Conservation (phyloP, 2,329 filamentous ascomycete genomes). For the Orbilia oligospora region DNA sequence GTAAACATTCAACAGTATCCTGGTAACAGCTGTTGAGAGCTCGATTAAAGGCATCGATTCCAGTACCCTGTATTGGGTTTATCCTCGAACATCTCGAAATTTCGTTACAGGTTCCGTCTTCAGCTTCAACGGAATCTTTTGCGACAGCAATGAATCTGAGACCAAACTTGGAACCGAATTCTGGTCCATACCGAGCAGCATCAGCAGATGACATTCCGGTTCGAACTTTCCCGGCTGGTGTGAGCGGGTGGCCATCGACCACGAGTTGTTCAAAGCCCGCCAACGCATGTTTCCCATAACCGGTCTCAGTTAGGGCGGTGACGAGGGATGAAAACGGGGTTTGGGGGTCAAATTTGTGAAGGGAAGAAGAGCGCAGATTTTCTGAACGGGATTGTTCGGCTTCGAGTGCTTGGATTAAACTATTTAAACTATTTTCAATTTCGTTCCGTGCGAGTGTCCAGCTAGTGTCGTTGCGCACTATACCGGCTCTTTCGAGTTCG, state of each 20-base stretch:
- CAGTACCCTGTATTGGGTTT: conserved; percentile 11
- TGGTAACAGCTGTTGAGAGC: background rate
- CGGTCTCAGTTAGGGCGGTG: conserved; percentile 5
- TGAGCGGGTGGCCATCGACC: conserved; percentile 41
- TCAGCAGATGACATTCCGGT: conserved; percentile 34
- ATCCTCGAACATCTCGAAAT: background rate
- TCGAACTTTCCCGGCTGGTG: conserved; percentile 30
- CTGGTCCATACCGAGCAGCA: conserved; percentile 35
- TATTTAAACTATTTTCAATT: conserved; percentile 33
- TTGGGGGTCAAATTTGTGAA: background rate
- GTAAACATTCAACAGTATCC: conserved; percentile 6
- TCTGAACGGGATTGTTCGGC: conserved; percentile 26
- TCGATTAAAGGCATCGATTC: conserved; percentile 10
- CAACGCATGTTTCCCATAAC: conserved; percentile 43
- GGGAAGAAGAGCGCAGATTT: background rate
- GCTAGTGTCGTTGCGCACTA: conserved; percentile 11
- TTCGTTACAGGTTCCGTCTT: conserved; percentile 14
- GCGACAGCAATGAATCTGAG: conserved; percentile 35
- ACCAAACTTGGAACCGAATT: conserved; percentile 26
- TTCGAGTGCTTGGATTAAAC: conserved; percentile 12
- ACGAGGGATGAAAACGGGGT: conserved; percentile 42
- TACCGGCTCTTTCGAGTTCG: conserved; percentile 12
- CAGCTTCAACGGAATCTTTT: conserved; percentile 24
- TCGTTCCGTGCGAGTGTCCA: conserved; percentile 30
- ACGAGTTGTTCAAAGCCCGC: conserved; percentile 44